Conservation (phyloP, 2,329 filamentous ascomycete species). For the Hymenoscyphus salicellus region DNA sequence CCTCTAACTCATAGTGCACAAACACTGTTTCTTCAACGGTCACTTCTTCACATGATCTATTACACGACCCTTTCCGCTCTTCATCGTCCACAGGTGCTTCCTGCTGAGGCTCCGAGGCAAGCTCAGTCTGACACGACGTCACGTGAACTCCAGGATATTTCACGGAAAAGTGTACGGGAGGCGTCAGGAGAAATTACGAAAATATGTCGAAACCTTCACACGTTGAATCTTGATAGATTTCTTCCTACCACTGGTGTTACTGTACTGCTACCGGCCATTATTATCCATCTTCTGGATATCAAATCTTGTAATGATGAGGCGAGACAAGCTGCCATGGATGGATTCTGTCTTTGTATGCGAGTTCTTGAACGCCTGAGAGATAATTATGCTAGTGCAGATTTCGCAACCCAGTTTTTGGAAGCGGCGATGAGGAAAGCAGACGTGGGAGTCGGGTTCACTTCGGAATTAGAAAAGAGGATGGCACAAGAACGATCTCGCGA, state of each 20-base stretch:
- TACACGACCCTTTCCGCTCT: slow-evolving; percentile 87
- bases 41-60: slow-evolving; percentile 90
- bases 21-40: slow-evolving; percentile 66
- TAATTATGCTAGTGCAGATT: slow-evolving; percentile 91
- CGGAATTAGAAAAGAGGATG: not conserved
- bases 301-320: slow-evolving; percentile 74
- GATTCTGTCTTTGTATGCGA: slow-evolving; percentile 88
- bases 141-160: slow-evolving; percentile 75
- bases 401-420: slow-evolving; percentile 91
- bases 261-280: slow-evolving; percentile 85
- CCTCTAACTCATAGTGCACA: slow-evolving; percentile 59
- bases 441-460: slow-evolving; percentile 43
- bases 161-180: slow-evolving; percentile 76
- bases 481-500: not conserved
- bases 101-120: slow-evolving; percentile 54
- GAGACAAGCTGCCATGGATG: slow-evolving; percentile 69
- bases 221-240: slow-evolving; percentile 69
- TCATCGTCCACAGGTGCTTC: slow-evolving; percentile 86
- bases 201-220: slow-evolving; percentile 75
- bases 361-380: slow-evolving; percentile 85
- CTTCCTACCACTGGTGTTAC: slow-evolving; percentile 89
- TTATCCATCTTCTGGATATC: slow-evolving; percentile 90
- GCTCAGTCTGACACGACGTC: slow-evolving; percentile 48
- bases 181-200: slow-evolving; percentile 82
- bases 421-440: slow-evolving; percentile 84